Percentiles rank a stretch among this genome's conserved stretches.
Evolutionary conservation across 441 rosid species (phyloP).

Genomic region (Pelargonium australe): DNA sequence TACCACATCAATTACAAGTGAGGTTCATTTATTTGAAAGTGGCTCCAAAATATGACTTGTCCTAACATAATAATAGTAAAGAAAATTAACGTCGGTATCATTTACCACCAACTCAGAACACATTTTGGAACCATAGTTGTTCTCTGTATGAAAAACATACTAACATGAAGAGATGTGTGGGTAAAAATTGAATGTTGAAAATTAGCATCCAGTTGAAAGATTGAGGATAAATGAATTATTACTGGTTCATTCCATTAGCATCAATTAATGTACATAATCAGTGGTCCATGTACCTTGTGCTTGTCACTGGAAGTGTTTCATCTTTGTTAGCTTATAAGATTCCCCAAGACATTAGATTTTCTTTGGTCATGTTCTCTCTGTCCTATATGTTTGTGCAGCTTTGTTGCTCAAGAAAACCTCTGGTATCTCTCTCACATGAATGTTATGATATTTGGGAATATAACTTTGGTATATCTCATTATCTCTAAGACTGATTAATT

Average conservation of each 20-base stretch:
- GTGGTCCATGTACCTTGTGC: neutral
- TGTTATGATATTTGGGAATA: neutral
- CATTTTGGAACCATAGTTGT: neutral
- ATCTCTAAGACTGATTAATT: too few relatives aligned
- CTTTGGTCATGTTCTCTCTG: neutral
- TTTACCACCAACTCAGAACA: neutral
- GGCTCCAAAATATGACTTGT: neutral
- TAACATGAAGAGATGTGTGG: neutral
- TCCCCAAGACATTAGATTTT: neutral
- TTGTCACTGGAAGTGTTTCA: neutral
- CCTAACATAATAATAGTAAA: neutral
- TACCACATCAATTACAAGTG: neutral
- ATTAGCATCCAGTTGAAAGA: neutral
- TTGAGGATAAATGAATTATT: neutral
- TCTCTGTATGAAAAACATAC: neutral
- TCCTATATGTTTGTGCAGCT: neutral
- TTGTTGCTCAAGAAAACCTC: neutral
- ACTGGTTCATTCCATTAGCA: too few relatives aligned
- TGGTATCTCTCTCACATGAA: neutral
- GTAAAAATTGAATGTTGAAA: neutral
- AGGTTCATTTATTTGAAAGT: neutral
- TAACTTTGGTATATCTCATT: too few relatives aligned
- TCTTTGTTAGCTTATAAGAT: neutral
- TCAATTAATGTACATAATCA: neutral
- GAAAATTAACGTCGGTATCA: neutral